Conservation (phyloP, 768 basidiomycete species). For the Tephrocybe sp. region DNA sequence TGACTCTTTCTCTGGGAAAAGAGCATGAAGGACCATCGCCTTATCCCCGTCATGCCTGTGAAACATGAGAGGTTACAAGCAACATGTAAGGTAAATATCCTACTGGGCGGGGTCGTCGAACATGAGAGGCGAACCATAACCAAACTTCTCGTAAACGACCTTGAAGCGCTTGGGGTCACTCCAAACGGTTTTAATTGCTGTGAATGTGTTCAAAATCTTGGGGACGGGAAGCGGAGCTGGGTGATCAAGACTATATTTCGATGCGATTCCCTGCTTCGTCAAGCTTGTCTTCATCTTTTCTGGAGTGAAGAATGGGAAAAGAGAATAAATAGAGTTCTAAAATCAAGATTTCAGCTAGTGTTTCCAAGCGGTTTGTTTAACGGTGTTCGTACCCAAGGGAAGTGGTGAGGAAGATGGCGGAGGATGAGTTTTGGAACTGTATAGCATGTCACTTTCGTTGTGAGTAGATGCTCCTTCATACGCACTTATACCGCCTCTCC, state of each 20-base stretch:
- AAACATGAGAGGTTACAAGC: neutral
- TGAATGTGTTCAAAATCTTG: slow-evolving; percentile 31
- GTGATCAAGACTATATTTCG: slow-evolving; percentile 38
- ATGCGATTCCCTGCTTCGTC: slow-evolving; percentile 34
- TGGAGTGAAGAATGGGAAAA: slow-evolving; percentile 44
- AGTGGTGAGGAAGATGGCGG: slow-evolving; percentile 18
- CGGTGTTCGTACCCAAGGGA: slow-evolving; percentile 9
- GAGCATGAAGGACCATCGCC: slow-evolving; percentile 27
- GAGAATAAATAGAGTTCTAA: slow-evolving; percentile 13
- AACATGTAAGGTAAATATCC: slow-evolving; percentile 22
- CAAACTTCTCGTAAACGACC: slow-evolving; percentile 33
- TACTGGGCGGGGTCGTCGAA: slow-evolving; percentile 30
- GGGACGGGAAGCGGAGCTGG: slow-evolving; percentile 28
- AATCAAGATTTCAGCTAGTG: no score
- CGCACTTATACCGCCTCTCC: slow-evolving; percentile 19
- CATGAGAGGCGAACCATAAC: slow-evolving; percentile 38
- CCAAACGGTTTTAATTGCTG: slow-evolving; percentile 31
- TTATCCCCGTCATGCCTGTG: slow-evolving; percentile 30
- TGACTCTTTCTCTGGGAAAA: slow-evolving; percentile 32
- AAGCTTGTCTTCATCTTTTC: slow-evolving; percentile 30
- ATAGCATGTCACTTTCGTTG: no score
- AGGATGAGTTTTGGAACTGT: slow-evolving; percentile 17
- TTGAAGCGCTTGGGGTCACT: slow-evolving; percentile 35
- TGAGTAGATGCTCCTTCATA: no score
- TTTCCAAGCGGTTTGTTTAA: no score